Percentiles rank a stretch among this genome's conserved stretches.
These are phyloP conservation scores for Kuraishia piskuri DNA, from an alignment of 805 yeast species.

Conservation along the genomic window DNA sequence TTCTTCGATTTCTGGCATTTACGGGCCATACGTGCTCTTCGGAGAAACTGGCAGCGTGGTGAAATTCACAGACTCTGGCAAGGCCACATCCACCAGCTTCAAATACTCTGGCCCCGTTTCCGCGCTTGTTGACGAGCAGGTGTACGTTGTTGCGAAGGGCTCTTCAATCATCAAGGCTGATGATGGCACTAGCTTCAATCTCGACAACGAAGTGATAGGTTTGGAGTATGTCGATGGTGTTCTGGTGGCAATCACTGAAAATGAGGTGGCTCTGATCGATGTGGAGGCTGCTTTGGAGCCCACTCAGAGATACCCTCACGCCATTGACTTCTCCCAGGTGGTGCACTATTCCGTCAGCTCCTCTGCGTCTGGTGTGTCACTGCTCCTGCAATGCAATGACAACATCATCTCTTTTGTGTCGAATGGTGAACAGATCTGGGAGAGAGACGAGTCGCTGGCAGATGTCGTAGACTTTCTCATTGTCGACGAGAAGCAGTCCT, in stretches of 20 bases:
- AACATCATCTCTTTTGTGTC: constrained; percentile 10
- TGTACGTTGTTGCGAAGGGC: not conserved
- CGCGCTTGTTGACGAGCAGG: not conserved
- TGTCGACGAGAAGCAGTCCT: constrained; percentile 15
- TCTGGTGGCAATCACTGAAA: constrained; percentile 10
- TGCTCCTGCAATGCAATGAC: not conserved
- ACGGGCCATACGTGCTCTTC: not conserved
- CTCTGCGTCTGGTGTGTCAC: not conserved
- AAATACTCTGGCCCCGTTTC: not conserved
- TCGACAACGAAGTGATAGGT: constrained; percentile 9
- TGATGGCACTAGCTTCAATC: constrained; percentile 3
- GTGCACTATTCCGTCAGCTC: not conserved
- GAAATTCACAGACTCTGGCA: not conserved
- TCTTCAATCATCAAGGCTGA: not conserved
- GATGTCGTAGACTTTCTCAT: constrained; percentile 26
- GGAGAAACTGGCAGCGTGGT: not conserved
- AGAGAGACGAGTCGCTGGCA: constrained; percentile 33
- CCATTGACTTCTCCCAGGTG: not conserved
- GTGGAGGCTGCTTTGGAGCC: constrained; percentile 9
- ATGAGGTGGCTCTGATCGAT: constrained; percentile 12
- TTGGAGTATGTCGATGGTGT: constrained; percentile 9
- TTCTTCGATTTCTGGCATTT: not conserved
- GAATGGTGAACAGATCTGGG: constrained; percentile 27
- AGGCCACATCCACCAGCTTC: not conserved
- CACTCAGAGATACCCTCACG: not conserved